Evolutionary conservation across 768 basidiomycete species (phyloP).

Genomic region (Wakefieldia striispora): DNA sequence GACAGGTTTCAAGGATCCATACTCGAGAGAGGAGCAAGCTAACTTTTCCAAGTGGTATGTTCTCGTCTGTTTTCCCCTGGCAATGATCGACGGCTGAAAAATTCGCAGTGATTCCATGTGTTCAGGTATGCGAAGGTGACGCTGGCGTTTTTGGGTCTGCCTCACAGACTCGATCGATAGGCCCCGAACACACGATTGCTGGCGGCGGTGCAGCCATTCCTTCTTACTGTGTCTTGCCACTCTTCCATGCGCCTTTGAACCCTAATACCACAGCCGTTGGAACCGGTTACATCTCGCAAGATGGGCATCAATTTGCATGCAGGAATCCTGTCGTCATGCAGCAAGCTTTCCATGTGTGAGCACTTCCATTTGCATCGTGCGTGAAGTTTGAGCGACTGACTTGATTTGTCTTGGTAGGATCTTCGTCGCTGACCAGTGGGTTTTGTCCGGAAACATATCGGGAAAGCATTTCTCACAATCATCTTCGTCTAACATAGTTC

Average conservation of each 20-base stretch:
- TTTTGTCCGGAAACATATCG: not conserved
- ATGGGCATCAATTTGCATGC: constrained; percentile 56
- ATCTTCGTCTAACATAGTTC: constrained; percentile 36
- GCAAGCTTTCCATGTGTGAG: constrained; percentile 61
- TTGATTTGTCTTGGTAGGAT: constrained; percentile 32
- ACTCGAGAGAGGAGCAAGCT: constrained; percentile 53
- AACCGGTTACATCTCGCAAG: constrained; percentile 50
- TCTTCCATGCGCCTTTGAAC: constrained; percentile 46
- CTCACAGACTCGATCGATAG: constrained; percentile 30
- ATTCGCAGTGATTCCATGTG: constrained; percentile 49
- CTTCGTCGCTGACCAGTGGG: constrained; percentile 53
- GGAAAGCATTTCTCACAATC: not conserved
- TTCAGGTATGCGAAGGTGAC: constrained; percentile 32
- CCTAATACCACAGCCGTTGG: constrained; percentile 28
- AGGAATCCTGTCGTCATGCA: constrained; percentile 50
- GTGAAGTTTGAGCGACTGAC: not conserved
- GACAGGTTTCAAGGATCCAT: constrained; percentile 62
- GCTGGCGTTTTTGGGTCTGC: not conserved
- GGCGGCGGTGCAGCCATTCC: constrained; percentile 40
- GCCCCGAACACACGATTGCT: constrained; percentile 47
- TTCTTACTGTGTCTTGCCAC: constrained; percentile 53
- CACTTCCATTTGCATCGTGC: not conserved
- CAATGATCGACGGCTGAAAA: not conserved
- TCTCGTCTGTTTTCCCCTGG: not conserved
- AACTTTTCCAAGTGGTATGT: constrained; percentile 55